Evolutionary conservation across 345 rosid species (phyloP).

Genomic region (Syzygium aromaticum): DNA sequence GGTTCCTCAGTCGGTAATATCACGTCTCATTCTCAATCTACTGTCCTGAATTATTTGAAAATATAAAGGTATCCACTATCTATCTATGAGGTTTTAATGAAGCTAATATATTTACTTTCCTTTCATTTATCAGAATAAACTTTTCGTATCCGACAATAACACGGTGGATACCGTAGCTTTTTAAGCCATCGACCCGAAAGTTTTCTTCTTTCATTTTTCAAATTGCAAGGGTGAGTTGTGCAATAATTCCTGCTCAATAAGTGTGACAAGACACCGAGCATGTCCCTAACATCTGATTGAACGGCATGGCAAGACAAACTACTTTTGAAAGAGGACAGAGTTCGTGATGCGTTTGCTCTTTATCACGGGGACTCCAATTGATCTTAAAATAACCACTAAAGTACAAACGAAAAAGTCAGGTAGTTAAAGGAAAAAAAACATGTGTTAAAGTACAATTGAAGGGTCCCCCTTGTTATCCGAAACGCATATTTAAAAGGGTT

Average conservation of each 20-base stretch:
- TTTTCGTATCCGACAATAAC: background rate
- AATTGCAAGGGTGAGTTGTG: background rate
- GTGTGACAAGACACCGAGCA: background rate
- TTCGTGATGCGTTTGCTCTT: background rate
- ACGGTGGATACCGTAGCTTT: background rate
- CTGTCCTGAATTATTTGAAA: background rate
- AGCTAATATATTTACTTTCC: background rate
- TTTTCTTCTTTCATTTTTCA: background rate
- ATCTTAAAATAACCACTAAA: background rate
- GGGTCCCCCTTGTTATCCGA: background rate
- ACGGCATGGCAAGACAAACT: background rate
- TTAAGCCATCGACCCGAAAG: background rate
- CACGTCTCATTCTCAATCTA: background rate
- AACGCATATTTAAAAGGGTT: background rate
- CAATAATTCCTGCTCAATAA: background rate
- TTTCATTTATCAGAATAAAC: background rate
- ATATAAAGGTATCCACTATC: background rate
- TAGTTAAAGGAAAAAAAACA: background rate
- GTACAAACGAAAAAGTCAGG: background rate
- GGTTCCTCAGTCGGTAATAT: accelerated
- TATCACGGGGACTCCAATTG: background rate
- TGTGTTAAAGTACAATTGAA: background rate
- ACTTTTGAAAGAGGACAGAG: background rate
- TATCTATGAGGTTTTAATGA: background rate
- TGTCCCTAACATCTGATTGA: background rate